Evolutionary conservation across 371 early-diverging fungal species (phyloP).

Genomic region (Mucor piriformis): DNA sequence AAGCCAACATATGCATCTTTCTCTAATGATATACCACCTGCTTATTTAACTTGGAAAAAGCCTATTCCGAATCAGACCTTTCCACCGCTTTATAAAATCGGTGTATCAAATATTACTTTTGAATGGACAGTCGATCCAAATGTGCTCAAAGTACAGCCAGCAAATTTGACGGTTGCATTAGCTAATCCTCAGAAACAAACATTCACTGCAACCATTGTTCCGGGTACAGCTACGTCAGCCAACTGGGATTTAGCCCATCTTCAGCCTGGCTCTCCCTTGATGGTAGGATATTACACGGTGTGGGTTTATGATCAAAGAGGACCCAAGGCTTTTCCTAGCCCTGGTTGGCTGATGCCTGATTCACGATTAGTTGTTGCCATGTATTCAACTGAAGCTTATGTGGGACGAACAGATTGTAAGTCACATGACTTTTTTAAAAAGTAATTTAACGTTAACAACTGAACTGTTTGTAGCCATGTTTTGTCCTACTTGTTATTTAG

Average conservation of each 20-base stretch:
- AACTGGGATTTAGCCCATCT: conserved; percentile 44
- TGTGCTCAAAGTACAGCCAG: conserved; percentile 44
- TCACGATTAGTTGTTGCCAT: conserved; percentile 43
- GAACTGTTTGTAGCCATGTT: conserved; percentile 40
- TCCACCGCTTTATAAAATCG: conserved; percentile 49
- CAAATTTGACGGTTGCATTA: conserved; percentile 46
- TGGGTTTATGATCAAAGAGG: conserved; percentile 54
- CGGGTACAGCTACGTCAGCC: conserved; percentile 48
- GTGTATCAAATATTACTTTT: conserved; percentile 46
- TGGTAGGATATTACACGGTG: conserved; percentile 54
- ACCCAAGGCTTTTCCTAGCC: conserved; percentile 47
- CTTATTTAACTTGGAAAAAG: conserved; percentile 52
- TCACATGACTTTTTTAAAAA: not conserved
- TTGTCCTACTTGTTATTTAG: conserved; percentile 49
- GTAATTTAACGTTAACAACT: not conserved
- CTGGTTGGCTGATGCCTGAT: conserved; percentile 54
- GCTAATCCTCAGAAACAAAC: conserved; percentile 50
- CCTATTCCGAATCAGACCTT: conserved; percentile 49
- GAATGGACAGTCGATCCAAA: conserved; percentile 47
- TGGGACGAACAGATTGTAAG: conserved; percentile 50
- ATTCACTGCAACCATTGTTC: conserved; percentile 39
- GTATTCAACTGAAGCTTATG: conserved; percentile 52
- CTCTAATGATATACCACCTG: conserved; percentile 45
- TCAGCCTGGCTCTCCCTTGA: conserved; percentile 35
- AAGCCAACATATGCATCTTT: conserved; percentile 45